Percentiles rank a stretch among this genome's conserved stretches.
These are phyloP conservation scores for Aurantiochytrium sp. DNA, from an alignment of 108 stramenopile species.

Conservation along the genomic window DNA sequence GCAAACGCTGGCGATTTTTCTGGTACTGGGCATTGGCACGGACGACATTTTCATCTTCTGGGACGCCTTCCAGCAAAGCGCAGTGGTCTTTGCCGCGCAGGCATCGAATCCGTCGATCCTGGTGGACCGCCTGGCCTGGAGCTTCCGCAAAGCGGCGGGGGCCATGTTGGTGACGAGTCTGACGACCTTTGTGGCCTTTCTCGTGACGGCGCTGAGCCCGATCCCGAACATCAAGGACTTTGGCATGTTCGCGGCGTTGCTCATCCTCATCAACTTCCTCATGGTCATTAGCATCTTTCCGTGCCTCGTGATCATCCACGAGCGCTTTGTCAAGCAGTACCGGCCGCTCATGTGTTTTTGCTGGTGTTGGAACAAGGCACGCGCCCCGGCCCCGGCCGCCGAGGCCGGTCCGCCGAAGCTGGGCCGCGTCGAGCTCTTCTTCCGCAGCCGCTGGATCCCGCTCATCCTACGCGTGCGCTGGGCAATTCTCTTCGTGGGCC, in stretches of 20 bases:
- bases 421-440: not conserved
- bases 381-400: not conserved
- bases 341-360: not conserved
- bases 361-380: not conserved
- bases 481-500: not conserved
- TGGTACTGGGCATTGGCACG: constrained; percentile 40
- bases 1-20: constrained; percentile 36
- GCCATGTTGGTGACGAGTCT: constrained; percentile 6
- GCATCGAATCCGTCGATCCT: not conserved
- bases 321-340: not conserved
- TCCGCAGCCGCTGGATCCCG: not conserved
- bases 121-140: not conserved
- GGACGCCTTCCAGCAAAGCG: not conserved
- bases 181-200: constrained; percentile 34
- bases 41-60: constrained; percentile 40
- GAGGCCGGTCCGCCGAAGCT: not conserved
- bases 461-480: not conserved
- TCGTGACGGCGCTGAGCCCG: constrained; percentile 1
- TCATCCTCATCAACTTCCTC: constrained; percentile 36
- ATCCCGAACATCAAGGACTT: constrained; percentile 38
- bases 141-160: not conserved
- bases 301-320: constrained; percentile 2
- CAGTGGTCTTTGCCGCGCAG: not conserved
- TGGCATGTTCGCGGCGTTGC: constrained; percentile 38
- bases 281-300: constrained; percentile 38